A percentile compares a stretch with the other conserved stretches of the same genome.
phyloP scores from a whole-genome alignment of 441 rosid genomes.

The Jatropha podagrica region DNA sequence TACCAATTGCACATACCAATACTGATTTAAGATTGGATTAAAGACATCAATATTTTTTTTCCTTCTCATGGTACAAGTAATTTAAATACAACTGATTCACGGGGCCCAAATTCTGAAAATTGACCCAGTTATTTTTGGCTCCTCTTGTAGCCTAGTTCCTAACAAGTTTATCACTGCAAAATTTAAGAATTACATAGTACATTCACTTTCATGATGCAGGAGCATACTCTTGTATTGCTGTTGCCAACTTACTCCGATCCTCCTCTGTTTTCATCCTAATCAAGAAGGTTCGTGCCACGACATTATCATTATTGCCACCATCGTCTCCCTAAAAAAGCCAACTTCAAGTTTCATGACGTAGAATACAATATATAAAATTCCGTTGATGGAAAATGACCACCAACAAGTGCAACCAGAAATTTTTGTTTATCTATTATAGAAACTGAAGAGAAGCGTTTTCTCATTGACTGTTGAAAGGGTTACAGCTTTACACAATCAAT shows the following conservation, averaged over 20 bases:
- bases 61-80: slow-evolving; percentile 29
- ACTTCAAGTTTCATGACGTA: not conserved
- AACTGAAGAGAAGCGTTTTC: no score
- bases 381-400: not conserved
- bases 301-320: slow-evolving; percentile 41
- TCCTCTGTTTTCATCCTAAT: slow-evolving; percentile 72
- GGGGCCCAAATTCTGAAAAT: slow-evolving; percentile 17
- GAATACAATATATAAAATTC: not conserved
- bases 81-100: slow-evolving; percentile 24
- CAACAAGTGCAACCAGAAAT: not conserved
- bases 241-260: slow-evolving; percentile 69
- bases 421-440: not conserved
- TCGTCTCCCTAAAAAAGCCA: slow-evolving; percentile 52
- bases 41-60: not conserved
- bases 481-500: no score
- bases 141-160: slow-evolving; percentile 21
- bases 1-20: not conserved
- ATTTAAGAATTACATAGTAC: slow-evolving; percentile 7
- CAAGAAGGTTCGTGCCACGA: slow-evolving; percentile 70
- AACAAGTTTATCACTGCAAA: slow-evolving; percentile 23
- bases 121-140: slow-evolving; percentile 15
- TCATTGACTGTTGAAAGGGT: no score
- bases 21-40: not conserved
- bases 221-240: slow-evolving; percentile 79
- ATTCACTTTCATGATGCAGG: slow-evolving; percentile 52